Evolutionary conservation across 768 basidiomycete genomes (phyloP).

Genomic region (Podaxis carcinomalis): DNA sequence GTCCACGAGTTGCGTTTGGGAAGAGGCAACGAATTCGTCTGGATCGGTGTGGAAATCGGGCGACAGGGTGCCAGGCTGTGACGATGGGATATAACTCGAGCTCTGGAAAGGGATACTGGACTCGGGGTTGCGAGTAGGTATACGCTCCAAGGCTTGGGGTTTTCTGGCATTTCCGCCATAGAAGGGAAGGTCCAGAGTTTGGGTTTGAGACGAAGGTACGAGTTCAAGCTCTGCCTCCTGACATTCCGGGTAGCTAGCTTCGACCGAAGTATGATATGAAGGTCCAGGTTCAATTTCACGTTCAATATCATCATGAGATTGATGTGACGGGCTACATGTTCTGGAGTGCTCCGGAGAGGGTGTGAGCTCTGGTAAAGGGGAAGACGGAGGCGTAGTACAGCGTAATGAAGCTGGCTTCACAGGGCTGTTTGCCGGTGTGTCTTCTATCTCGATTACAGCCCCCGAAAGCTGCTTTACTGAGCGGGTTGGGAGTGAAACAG

Average conservation of each 20-base stretch:
- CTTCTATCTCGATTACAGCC: neutral
- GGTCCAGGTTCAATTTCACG: neutral
- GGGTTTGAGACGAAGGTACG: constrained; percentile 35
- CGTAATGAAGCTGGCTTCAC: neutral
- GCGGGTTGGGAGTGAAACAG: neutral
- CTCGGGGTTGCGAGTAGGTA: neutral
- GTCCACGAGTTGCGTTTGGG: constrained; percentile 6
- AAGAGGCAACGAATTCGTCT: constrained; percentile 10
- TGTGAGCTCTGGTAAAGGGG: constrained; percentile 7
- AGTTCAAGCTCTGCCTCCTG: neutral
- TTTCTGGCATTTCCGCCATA: constrained; percentile 9
- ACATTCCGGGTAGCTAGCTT: neutral
- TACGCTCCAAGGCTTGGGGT: neutral
- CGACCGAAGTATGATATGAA: neutral
- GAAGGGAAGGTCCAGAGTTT: constrained; percentile 13
- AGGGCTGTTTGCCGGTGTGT: neutral
- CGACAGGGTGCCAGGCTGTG: neutral
- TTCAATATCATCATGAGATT: neutral
- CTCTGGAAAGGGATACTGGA: constrained; percentile 15
- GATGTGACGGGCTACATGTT: neutral
- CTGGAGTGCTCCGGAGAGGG: neutral
- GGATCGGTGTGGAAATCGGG: neutral
- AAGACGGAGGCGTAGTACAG: constrained; percentile 3
- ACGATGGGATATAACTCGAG: constrained; percentile 6
- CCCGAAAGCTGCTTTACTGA: neutral